Percentiles rank a stretch among this genome's conserved stretches.
These are phyloP conservation scores for Anthracocystis walkeri DNA, from an alignment of 1,284 basidiomycete species.

Conservation along the genomic window DNA sequence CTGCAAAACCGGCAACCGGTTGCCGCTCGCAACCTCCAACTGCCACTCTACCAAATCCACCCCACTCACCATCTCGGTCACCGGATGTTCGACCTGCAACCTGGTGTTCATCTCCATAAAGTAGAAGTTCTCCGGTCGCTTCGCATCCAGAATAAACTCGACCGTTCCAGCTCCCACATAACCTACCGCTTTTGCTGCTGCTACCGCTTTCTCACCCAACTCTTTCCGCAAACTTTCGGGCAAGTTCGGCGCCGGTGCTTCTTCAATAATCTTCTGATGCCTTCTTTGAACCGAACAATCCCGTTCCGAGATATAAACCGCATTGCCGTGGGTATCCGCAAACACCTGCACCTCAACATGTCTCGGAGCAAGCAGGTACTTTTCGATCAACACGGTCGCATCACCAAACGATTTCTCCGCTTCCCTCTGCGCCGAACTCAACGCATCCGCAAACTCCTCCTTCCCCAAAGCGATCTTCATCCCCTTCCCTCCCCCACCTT, in stretches of 20 bases:
- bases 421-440: conserved; percentile 87
- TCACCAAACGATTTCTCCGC: conserved; percentile 73
- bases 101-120: conserved; percentile 79
- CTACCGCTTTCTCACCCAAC: conserved; percentile 86
- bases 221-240: conserved; percentile 80
- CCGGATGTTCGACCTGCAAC: conserved; percentile 83
- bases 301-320: conserved; percentile 89
- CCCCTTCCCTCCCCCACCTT: conserved; percentile 71
- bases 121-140: conserved; percentile 49
- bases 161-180: conserved; percentile 96
- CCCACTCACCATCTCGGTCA: conserved; percentile 94
- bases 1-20: conserved; percentile 82
- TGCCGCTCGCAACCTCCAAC: conserved; percentile 84
- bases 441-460: conserved; percentile 79
- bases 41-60: conserved; percentile 95
- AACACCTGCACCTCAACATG: conserved; percentile 80
- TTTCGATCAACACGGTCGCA: conserved; percentile 63
- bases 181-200: conserved; percentile 87
- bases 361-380: conserved; percentile 62
- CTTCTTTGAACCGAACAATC: conserved; percentile 94
- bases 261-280: conserved; percentile 95
- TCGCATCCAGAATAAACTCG: conserved; percentile 67
- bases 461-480: conserved; percentile 72
- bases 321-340: conserved; percentile 74
- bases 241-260: conserved; percentile 91